A percentile compares a stretch with the other conserved stretches of the same genome.
Evolutionary conservation across 805 yeast species (phyloP).

Genomic region (Diddensiella caesifluorescens): DNA sequence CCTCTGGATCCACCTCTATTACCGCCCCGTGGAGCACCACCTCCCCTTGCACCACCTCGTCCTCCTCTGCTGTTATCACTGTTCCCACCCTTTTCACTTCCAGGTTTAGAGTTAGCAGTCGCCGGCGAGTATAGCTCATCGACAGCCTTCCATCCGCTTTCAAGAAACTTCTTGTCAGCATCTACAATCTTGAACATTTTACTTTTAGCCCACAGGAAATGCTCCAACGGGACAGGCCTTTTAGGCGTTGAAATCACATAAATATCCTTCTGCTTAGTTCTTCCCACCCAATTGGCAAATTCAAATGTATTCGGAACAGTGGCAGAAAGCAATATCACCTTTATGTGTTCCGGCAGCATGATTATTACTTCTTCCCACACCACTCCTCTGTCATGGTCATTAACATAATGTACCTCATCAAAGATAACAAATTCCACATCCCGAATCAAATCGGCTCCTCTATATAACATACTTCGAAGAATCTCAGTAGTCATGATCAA

Average conservation of each 20-base stretch:
- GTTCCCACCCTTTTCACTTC: constrained; percentile 23
- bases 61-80: constrained; percentile 31
- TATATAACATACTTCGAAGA: constrained; percentile 86
- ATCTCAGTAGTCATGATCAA: constrained; percentile 97
- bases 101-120: background rate
- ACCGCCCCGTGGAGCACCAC: constrained; percentile 29
- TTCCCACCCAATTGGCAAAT: constrained; percentile 97
- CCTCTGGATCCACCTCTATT: constrained; percentile 37
- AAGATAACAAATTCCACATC: constrained; percentile 97
- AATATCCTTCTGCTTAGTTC: constrained; percentile 93
- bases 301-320: constrained; percentile 98
- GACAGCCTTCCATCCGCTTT: constrained; percentile 46
- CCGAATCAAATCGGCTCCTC: constrained; percentile 94
- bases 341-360: constrained; percentile 95
- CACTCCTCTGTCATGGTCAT: constrained; percentile 95
- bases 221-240: constrained; percentile 93
- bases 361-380: constrained; percentile 99
- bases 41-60: constrained; percentile 31
- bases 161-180: constrained; percentile 64
- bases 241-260: constrained; percentile 95
- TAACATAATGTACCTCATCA: constrained; percentile 97
- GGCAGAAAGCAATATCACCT: constrained; percentile 85
- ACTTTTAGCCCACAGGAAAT: constrained; percentile 77
- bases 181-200: constrained; percentile 68
- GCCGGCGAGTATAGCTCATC: constrained; percentile 7